Base-by-base conservation (phyloP, 2,329 filamentous ascomycete genomes). In the Pyrenophora teres region DNA sequence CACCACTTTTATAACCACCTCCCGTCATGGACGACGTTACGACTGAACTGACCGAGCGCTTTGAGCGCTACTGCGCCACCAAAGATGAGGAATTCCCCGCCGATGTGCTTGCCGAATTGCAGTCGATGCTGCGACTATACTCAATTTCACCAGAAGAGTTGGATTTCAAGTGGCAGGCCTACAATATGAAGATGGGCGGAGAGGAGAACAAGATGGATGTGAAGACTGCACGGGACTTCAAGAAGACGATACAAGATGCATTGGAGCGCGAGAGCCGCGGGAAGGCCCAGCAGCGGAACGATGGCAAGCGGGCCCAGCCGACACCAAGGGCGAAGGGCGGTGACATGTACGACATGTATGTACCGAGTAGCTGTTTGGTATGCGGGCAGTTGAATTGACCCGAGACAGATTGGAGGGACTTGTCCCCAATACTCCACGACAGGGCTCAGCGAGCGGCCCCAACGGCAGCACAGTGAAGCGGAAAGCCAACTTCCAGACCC, bases 81-180 rank as follows among this genome's bases (percentile, higher is more conserved):
- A 74, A 77, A 36, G 67, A 69, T 36, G 50, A 65, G 54, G 77
- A 83, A 32, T 80, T 97, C 5, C 84, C 90, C 56, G 78, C 86
- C 58, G 93, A 97, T 73, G 83, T 97, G 50, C 78, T 91, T 59
- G 78, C 82, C 46, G 92, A 97, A 76, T 80, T 99, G 61, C 83
- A 88, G 70, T 95, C 91, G 52, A 95, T 96, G 71, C 83, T 94
- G 77, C 86, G 87, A 47, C 81, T 97, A 54, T 90, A 97, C 76
- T 86, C 85, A 40, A 83, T 97, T 54, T 84, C 86, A 13, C 81
- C 87, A 30, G 87, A 97, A 72, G 94, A 97, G 71, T 81, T 97
- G 21, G 97, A 91, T 75, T 97, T 91, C 84, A 97, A 97, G 81
- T 99, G 94, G 94, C 94, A 99, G 74, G 93, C 92, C 0, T 97